Conservation (phyloP, 1,284 basidiomycete genomes). For the Dichomitus squalens region DNA sequence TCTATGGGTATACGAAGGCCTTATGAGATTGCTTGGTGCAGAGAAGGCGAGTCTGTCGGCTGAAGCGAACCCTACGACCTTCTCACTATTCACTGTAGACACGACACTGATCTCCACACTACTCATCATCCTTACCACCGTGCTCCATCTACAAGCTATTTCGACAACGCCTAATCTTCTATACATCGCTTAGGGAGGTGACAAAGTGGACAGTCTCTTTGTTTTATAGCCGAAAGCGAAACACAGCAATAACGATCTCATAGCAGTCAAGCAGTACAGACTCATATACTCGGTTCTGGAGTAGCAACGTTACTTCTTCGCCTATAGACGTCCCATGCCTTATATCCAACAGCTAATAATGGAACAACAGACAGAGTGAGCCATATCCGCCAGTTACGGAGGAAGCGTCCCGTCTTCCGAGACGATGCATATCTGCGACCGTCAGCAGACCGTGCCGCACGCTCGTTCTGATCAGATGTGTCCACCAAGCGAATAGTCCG, state of each 20-base stretch:
- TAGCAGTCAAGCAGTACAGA: not conserved
- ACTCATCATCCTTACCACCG: not conserved
- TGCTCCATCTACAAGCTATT: too few species aligned
- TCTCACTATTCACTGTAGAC: not conserved
- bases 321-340: constrained; percentile 19
- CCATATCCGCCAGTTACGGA: constrained; percentile 16
- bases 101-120: not conserved
- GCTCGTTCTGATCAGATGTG: constrained; percentile 19
- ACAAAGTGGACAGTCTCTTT: too few species aligned
- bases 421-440: not conserved
- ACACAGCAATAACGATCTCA: not conserved
- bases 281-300: not conserved
- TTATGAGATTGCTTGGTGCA: constrained; percentile 63
- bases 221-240: not conserved
- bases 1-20: constrained; percentile 70
- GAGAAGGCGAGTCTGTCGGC: constrained; percentile 51
- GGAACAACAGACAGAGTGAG: constrained; percentile 17
- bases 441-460: not conserved
- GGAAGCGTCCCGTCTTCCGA: not conserved
- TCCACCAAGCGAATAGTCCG: constrained; percentile 46
- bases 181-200: not conserved
- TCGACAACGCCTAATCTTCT: not conserved
- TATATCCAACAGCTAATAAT: constrained; percentile 14
- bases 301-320: not conserved
- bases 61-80: too few species aligned